phyloP scores from a whole-genome alignment of 2,329 filamentous ascomycete genomes.

The Fusarium drepaniforme region DNA sequence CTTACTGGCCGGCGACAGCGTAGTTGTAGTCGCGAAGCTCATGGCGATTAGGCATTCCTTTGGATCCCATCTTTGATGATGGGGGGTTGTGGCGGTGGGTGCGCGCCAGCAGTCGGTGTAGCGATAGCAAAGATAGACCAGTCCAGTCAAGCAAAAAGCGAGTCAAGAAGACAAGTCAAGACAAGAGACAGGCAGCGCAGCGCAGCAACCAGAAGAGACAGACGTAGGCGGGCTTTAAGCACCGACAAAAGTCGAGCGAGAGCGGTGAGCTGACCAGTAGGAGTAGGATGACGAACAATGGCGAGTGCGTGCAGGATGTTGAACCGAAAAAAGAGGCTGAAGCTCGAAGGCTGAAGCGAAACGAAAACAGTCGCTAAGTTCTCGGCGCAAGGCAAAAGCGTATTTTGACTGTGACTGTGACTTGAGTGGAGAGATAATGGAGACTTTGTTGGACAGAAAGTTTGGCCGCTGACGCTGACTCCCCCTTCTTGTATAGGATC shows the following conservation, averaged over 20 bases:
- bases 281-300: conserved; percentile 20
- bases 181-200: not conserved
- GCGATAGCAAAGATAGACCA: conserved; percentile 9
- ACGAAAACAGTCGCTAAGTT: conserved; percentile 18
- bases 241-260: not conserved
- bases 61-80: conserved; percentile 45
- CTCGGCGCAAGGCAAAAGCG: conserved; percentile 36
- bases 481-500: not conserved
- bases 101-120: conserved; percentile 26
- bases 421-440: conserved; percentile 17
- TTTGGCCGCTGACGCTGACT: conserved; percentile 30
- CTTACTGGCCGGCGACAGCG: conserved; percentile 88
- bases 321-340: conserved; percentile 25
- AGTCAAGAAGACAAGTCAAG: conserved; percentile 20
- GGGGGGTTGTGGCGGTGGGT: conserved; percentile 34
- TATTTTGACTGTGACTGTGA: conserved; percentile 8
- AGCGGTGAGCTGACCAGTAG: conserved; percentile 25
- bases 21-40: conserved; percentile 78
- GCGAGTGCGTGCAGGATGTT: not conserved
- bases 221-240: conserved; percentile 22
- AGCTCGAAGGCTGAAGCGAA: conserved; percentile 23
- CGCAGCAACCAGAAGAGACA: conserved; percentile 27
- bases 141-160: conserved; percentile 4
- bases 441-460: not conserved
- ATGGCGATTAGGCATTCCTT: conserved; percentile 65